Evolutionary conservation across 1,284 basidiomycete species (phyloP).

Genomic region (Ustilago shanxiensis): DNA sequence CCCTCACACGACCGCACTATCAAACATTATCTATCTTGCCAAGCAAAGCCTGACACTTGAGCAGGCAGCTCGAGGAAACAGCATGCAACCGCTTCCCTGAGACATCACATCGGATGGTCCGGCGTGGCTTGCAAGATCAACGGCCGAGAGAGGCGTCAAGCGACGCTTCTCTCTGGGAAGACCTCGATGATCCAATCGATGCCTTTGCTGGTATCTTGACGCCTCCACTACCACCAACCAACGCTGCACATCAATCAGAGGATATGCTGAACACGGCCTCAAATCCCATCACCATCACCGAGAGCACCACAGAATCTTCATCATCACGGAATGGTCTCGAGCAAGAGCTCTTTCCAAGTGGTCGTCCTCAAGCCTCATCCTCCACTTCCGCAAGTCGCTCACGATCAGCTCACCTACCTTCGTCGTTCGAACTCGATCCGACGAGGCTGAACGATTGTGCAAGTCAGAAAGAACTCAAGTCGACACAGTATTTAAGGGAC

Average conservation of each 20-base stretch:
- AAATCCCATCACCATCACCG: constrained; percentile 11
- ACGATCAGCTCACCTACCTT: constrained; percentile 2
- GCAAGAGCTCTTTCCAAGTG: constrained; percentile 36
- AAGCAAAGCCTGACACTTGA: background rate
- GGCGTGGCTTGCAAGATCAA: constrained; percentile 15
- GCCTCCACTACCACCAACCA: constrained; percentile 8
- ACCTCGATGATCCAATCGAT: constrained; percentile 24
- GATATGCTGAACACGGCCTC: background rate
- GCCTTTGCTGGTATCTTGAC: constrained; percentile 30
- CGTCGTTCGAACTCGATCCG: constrained; percentile 25
- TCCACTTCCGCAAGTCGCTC: constrained; percentile 6
- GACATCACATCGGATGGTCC: constrained; percentile 14
- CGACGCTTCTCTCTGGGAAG: constrained; percentile 43
- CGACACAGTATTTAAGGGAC: constrained; percentile 25
- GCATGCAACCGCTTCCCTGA: background rate
- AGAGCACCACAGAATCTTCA: constrained; percentile 13
- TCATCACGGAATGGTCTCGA: constrained; percentile 16
- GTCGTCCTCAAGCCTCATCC: background rate
- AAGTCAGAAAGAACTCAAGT: constrained; percentile 21
- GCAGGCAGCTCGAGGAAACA: no score
- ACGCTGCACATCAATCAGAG: background rate
- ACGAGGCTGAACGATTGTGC: constrained; percentile 17
- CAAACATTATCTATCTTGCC: background rate
- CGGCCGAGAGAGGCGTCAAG: constrained; percentile 39
- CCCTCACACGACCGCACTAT: background rate